Percentiles rank a stretch among this genome's conserved stretches.
Evolutionary conservation across 306 rosid genomes (phyloP).

Genomic region (Pterocarpus macrocarpus): DNA sequence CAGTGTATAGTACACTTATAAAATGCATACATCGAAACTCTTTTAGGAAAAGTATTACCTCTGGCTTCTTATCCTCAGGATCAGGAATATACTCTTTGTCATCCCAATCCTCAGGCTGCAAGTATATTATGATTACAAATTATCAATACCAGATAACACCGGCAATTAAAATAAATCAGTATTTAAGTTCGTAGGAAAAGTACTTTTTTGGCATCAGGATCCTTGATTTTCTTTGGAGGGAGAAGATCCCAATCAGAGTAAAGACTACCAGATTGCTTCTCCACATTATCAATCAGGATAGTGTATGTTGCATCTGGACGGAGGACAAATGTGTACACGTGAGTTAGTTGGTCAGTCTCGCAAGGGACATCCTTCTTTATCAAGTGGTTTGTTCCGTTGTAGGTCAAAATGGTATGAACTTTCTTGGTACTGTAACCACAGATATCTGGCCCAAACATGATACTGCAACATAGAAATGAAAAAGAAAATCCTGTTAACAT

Average conservation of each 20-base stretch:
- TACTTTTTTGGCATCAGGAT: slow-evolving; percentile 92
- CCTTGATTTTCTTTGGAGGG: slow-evolving; percentile 91
- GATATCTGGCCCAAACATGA: slow-evolving; percentile 99
- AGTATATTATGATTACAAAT: slow-evolving; percentile 32
- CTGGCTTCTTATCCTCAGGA: slow-evolving; percentile 97
- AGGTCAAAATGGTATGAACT: slow-evolving; percentile 88
- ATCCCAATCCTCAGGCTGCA: slow-evolving; percentile 99
- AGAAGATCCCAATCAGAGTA: slow-evolving; percentile 94
- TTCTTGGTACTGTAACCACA: slow-evolving; percentile 99
- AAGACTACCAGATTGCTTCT: slow-evolving; percentile 95
- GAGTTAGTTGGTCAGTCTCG: slow-evolving; percentile 96
- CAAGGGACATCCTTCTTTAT: slow-evolving; percentile 99
- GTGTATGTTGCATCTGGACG: slow-evolving; percentile 95
- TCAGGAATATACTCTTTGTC: slow-evolving; percentile 95
- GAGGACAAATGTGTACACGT: slow-evolving; percentile 91
- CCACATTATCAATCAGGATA: slow-evolving; percentile 89
- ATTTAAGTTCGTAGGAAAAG: background rate
- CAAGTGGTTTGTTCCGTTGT: slow-evolving; percentile 82
- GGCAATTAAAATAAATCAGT: slow-evolving; percentile 3
- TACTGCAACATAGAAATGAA: slow-evolving; percentile 60
- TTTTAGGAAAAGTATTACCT: slow-evolving; percentile 55
- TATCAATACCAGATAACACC: slow-evolving; percentile 32
- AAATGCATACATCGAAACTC: background rate
- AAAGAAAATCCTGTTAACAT: slow-evolving; percentile 36
- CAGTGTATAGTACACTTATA: slow-evolving; percentile 4